These are phyloP conservation scores for Setaria italica DNA, from an alignment of 202 grass and related monocot species.

Conservation along the genomic window DNA sequence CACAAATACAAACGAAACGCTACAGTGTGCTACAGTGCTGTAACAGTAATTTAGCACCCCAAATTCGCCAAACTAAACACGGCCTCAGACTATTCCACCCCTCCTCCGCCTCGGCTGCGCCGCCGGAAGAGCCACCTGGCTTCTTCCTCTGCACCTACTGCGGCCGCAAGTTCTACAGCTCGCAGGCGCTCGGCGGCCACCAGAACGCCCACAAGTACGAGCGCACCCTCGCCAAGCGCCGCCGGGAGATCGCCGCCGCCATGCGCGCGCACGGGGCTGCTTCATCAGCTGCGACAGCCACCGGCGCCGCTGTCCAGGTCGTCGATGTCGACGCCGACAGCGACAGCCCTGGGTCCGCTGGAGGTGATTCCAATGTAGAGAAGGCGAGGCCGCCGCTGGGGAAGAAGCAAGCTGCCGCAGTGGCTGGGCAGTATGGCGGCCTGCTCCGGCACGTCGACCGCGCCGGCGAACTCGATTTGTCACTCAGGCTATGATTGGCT, in stretches of 20 bases:
- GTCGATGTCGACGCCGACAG: neutral
- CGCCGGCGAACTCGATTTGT: constrained; percentile 49
- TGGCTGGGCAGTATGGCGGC: neutral
- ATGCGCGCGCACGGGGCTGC: constrained; percentile 12
- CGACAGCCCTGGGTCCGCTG: neutral
- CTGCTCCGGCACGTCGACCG: neutral
- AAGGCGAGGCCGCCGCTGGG: constrained; percentile 6
- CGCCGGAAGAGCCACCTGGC: neutral
- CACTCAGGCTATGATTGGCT: constrained; percentile 46
- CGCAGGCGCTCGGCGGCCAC: constrained; percentile 73
- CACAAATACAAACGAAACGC: no score
- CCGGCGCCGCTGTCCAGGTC: neutral
- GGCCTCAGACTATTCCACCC: constrained; percentile 26
- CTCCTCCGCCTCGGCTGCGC: neutral
- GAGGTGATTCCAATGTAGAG: neutral
- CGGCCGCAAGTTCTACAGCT: constrained; percentile 65
- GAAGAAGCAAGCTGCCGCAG: neutral
- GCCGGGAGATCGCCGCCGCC: constrained; percentile 51
- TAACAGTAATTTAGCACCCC: no score
- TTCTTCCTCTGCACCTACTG: constrained; percentile 75
- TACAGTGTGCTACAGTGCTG: no score
- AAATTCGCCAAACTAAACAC: no score
- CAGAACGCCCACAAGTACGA: constrained; percentile 71
- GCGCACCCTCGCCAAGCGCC: constrained; percentile 58
- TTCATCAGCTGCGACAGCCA: neutral